Conservation (phyloP, 1,284 basidiomycete species). For the Xerocomus nothofagi region DNA sequence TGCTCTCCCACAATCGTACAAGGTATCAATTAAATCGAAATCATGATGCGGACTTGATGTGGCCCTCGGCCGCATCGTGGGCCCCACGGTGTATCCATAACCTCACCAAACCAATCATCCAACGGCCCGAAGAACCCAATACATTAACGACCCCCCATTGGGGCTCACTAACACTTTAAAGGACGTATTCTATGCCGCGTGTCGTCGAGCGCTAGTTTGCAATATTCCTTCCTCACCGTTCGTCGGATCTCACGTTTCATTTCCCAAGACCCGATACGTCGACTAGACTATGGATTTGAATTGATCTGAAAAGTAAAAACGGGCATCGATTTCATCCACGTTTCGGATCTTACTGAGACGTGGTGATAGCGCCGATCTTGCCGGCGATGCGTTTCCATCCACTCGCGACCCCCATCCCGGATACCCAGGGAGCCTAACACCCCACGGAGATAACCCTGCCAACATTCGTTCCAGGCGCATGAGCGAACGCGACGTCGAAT, state of each 20-base stretch:
- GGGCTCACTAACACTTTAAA: not conserved
- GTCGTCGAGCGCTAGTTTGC: not conserved
- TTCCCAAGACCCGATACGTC: not conserved
- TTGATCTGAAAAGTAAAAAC: not conserved
- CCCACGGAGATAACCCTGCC: not conserved
- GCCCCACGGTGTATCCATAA: too few species aligned
- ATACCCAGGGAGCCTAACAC: too few species aligned
- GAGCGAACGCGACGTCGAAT: not conserved
- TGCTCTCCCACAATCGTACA: not conserved
- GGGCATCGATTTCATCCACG: not conserved
- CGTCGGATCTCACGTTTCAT: constrained; percentile 12
- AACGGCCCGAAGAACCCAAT: not conserved
- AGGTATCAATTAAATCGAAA: constrained; percentile 3
- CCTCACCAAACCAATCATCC: not conserved
- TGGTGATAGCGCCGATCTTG: not conserved
- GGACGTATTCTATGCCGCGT: not conserved
- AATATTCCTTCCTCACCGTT: not conserved
- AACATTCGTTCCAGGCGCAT: not conserved
- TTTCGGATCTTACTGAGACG: constrained; percentile 1
- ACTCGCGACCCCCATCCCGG: not conserved
- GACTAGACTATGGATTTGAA: not conserved
- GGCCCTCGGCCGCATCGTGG: not conserved
- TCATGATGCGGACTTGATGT: constrained; percentile 7
- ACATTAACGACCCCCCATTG: not conserved
- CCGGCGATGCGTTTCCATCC: not conserved